These are phyloP conservation scores for Geum urbanum DNA, from an alignment of 306 rosid species.

Conservation along the genomic window DNA sequence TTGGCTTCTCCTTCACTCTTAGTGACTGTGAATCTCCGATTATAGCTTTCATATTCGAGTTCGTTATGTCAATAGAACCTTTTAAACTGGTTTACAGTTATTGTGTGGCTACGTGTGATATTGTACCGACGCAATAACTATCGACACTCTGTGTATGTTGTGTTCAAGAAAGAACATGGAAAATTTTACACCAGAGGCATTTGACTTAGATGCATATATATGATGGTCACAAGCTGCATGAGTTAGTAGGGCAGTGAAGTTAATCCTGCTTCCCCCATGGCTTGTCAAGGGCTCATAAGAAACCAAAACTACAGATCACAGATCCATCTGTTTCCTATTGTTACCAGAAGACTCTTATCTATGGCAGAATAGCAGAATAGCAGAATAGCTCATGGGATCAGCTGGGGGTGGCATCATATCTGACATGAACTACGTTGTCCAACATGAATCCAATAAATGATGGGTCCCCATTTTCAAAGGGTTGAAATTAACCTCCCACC, in stretches of 20 bases:
- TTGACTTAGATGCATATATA: neutral
- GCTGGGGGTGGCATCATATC: slow-evolving; percentile 6
- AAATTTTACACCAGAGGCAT: too few species aligned
- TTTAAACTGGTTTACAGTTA: too few species aligned
- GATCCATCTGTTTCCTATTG: slow-evolving; percentile 29
- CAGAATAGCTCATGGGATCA: slow-evolving; percentile 31
- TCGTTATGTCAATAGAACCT: neutral
- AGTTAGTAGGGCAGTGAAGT: slow-evolving; percentile 44
- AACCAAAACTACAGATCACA: slow-evolving; percentile 21
- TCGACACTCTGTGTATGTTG: neutral
- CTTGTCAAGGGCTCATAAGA: slow-evolving; percentile 44
- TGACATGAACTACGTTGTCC: slow-evolving; percentile 35
- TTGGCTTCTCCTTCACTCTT: neutral
- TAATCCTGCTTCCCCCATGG: slow-evolving; percentile 34
- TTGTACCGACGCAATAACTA: neutral
- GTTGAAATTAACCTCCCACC: slow-evolving; percentile 41
- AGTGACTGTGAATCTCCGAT: neutral
- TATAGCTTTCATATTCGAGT: neutral
- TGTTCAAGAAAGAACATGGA: too few species aligned
- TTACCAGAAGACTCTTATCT: slow-evolving; percentile 14
- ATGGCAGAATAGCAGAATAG: slow-evolving; percentile 10
- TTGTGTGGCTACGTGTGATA: too few species aligned
- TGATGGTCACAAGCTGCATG: slow-evolving; percentile 11
- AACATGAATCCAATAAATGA: slow-evolving; percentile 45
- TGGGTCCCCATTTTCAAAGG: slow-evolving; percentile 5